These are phyloP conservation scores for Opeltia flavorubescens DNA, from an alignment of 495 filamentous ascomycete genomes.

Conservation along the genomic window DNA sequence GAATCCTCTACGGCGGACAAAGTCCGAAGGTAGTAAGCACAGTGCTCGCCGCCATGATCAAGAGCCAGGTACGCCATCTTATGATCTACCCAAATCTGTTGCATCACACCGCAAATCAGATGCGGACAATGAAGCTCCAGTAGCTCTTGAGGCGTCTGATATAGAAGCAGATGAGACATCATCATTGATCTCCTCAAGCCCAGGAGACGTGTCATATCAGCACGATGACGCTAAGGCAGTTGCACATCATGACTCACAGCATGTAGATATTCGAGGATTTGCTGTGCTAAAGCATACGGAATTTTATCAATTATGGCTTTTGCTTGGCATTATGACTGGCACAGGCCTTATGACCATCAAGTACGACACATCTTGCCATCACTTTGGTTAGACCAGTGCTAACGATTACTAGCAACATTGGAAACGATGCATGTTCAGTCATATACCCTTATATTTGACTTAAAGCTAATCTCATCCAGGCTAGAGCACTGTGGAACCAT, in stretches of 20 bases:
- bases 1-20: conserved; percentile 46
- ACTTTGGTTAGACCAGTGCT: conserved; percentile 15
- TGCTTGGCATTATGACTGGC: conserved; percentile 79
- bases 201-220: conserved; percentile 23
- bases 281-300: conserved; percentile 59
- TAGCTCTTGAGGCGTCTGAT: conserved; percentile 19
- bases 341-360: conserved; percentile 99
- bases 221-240: conserved; percentile 6
- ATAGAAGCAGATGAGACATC: conserved; percentile 58
- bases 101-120: conserved; percentile 3
- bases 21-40: conserved; percentile 37
- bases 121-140: not conserved
- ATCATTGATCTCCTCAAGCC: conserved; percentile 51
- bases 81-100: conserved; percentile 9
- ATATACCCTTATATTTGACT: not conserved
- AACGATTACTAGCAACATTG: conserved; percentile 64
- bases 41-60: conserved; percentile 25
- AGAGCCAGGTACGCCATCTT: conserved; percentile 57
- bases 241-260: conserved; percentile 37
- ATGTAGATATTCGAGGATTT: conserved; percentile 81
- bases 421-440: conserved; percentile 56
- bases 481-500: conserved; percentile 62
- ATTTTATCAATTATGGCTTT: conserved; percentile 79
- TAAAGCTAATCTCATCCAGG: conserved; percentile 21
- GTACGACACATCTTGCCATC: conserved; percentile 36